Evolutionary conservation across 805 yeast genomes (phyloP), one percentile per base, ranked within the genome.

Genomic region (Ogataea ganodermae): DNA sequence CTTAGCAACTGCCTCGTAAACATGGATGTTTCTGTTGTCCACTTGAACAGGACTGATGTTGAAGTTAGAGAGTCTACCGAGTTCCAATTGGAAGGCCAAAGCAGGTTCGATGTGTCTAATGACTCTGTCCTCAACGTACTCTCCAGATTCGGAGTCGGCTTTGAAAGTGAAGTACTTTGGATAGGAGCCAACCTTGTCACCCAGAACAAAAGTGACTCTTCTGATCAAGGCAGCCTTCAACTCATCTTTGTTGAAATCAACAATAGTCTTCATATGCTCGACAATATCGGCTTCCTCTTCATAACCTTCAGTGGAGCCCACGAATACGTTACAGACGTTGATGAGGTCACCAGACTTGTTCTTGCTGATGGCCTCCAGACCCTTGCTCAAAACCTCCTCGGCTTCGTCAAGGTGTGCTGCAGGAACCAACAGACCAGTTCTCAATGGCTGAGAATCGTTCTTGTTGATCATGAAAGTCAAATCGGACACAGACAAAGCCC

Each of bases 21-120:
- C 97, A 65, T 94, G 99, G 55, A 94, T 88, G 75, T 92, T 91
- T 74, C 98, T 84, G 78, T 94, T 94, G 69, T 91, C 97, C 49
- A 97, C 88, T 74, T 88, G 87, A 46, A 92, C 88, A 44, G 97
- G 98, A 67, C 86, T 89, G 71, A 92, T 89, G 73, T 89, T 84
- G 74, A 94, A 94, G 75, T 94, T 95, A 37, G 96, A 89, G 71
- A 94, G 78, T 73, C 98, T 84, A 61, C 89, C 92, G 54, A 94
- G 78, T 72, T 94, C 99, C 58, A 94, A 79, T 75, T 94, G 99
- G 86, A 83, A 94, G 44, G 99, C 98, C 61, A 92, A 77, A 35
- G 98, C 97, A 20, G 99, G 99, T 70, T 94, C 98, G 59, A 94
- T 90, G 67, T 94, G 97, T 75, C 99, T 90, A 67, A 94, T 87